A percentile compares a stretch with the other conserved stretches of the same genome.
These are phyloP conservation scores for Fraxinus ornus DNA, from an alignment of 305 asterid species.

Conservation along the genomic window DNA sequence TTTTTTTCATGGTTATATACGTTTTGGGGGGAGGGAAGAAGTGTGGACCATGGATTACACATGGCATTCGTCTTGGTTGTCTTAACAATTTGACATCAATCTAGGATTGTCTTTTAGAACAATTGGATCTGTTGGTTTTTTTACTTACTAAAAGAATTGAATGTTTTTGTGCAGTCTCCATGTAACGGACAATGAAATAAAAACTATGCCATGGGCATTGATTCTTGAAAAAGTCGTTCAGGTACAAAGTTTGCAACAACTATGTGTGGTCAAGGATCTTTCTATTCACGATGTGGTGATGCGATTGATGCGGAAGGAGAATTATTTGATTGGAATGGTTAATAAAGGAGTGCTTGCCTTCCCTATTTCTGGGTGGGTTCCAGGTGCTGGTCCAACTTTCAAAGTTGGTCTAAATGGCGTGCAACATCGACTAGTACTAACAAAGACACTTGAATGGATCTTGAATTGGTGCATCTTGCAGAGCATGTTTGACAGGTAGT, in stretches of 20 bases:
- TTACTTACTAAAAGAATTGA: conserved; percentile 1
- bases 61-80: background rate
- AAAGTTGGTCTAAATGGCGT: conserved; percentile 50
- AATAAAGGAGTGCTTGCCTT: conserved; percentile 93
- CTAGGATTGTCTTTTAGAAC: conserved; percentile 1
- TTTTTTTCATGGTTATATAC: background rate
- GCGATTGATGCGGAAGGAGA: conserved; percentile 97
- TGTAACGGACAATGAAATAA: conserved; percentile 79
- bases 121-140: conserved; percentile 4
- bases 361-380: conserved; percentile 82
- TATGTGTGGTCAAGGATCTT: conserved; percentile 81
- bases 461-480: conserved; percentile 93
- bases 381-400: conserved; percentile 68
- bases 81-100: background rate
- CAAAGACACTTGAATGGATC: conserved; percentile 94
- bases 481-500: conserved; percentile 94
- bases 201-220: conserved; percentile 93
- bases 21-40: conserved; percentile 1
- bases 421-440: conserved; percentile 56
- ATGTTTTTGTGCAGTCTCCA: conserved; percentile 61
- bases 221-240: conserved; percentile 80
- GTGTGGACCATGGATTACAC: background rate
- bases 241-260: conserved; percentile 57
- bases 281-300: conserved; percentile 82
- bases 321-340: conserved; percentile 96